Percentiles rank a stretch among this genome's conserved stretches.
Evolutionary conservation across 148 eudicot species (phyloP).

Genomic region (Spergularia marina): DNA sequence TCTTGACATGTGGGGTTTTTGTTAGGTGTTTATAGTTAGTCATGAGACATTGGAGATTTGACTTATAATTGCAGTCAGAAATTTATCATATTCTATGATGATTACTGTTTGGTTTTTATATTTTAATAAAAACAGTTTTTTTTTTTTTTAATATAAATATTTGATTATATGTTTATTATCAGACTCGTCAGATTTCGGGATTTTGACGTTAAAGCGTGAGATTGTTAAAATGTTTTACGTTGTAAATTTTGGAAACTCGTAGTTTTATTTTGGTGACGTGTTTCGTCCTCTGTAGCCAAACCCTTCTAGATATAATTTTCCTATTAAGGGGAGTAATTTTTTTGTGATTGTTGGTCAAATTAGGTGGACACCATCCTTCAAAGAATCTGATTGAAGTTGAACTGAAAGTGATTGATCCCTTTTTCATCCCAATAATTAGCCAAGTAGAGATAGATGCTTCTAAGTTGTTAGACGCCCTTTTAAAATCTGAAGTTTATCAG

Average conservation of each 20-base stretch:
- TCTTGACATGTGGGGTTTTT: constrained; percentile 33
- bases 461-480: not conserved
- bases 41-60: constrained; percentile 33
- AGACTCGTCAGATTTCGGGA: no score
- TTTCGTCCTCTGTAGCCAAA: not conserved
- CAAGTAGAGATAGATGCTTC: constrained; percentile 13
- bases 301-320: not conserved
- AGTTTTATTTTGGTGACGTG: no score
- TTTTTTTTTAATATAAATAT: no score
- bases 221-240: no score
- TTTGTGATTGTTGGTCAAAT: constrained; percentile 7
- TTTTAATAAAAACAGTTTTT: no score
- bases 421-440: constrained; percentile 1
- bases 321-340: not conserved
- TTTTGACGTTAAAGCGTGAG: no score
- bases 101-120: not conserved
- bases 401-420: constrained; percentile 6
- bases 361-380: constrained; percentile 3
- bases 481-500: constrained; percentile 18
- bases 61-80: constrained; percentile 30
- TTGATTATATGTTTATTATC: no score
- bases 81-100: not conserved
- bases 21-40: constrained; percentile 22
- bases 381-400: constrained; percentile 11
- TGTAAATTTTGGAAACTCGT: no score